These are phyloP conservation scores for Pinus taeda DNA, from an alignment of 75 land plant species.

Conservation along the genomic window DNA sequence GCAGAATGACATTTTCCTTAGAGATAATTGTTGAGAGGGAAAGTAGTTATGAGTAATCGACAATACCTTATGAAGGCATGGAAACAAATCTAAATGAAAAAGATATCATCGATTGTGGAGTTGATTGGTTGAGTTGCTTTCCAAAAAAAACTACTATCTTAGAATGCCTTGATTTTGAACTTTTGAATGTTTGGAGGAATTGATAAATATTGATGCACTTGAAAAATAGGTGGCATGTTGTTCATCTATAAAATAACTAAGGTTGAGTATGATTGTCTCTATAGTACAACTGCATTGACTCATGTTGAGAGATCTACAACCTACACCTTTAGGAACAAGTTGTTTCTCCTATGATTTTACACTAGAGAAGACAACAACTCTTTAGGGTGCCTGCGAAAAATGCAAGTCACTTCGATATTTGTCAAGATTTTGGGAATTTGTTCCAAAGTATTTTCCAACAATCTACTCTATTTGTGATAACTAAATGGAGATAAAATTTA, in stretches of 20 bases:
- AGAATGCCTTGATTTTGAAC: conserved; percentile 54
- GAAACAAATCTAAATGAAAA: conserved; percentile 61
- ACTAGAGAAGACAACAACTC: conserved; percentile 17
- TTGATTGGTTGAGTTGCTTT: conserved; percentile 66
- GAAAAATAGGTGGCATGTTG: conserved; percentile 60
- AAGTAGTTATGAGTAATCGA: too few relatives aligned
- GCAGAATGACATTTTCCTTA: too few relatives aligned
- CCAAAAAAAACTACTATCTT: conserved; percentile 42
- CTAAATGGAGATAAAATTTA: conserved; percentile 61
- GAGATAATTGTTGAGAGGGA: too few relatives aligned
- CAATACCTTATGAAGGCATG: too few relatives aligned
- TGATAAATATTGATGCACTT: conserved; percentile 51
- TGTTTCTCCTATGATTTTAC: conserved; percentile 28
- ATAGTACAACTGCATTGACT: conserved; percentile 46
- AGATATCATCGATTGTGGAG: conserved; percentile 34
- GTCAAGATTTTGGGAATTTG: conserved; percentile 62
- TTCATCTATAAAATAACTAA: conserved; percentile 38
- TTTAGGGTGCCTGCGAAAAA: conserved; percentile 35
- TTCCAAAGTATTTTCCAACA: conserved; percentile 41
- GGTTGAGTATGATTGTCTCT: conserved; percentile 41
- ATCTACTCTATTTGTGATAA: conserved; percentile 56
- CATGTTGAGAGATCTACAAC: conserved; percentile 57
- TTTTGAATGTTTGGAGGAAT: conserved; percentile 42
- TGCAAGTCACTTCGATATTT: conserved; percentile 46
- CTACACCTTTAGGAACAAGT: conserved; percentile 76